Percentiles rank a stretch among this genome's conserved stretches.
These are phyloP conservation scores for Diutina mesorugosa DNA, from an alignment of 1,139 yeast genomes.

Conservation along the genomic window DNA sequence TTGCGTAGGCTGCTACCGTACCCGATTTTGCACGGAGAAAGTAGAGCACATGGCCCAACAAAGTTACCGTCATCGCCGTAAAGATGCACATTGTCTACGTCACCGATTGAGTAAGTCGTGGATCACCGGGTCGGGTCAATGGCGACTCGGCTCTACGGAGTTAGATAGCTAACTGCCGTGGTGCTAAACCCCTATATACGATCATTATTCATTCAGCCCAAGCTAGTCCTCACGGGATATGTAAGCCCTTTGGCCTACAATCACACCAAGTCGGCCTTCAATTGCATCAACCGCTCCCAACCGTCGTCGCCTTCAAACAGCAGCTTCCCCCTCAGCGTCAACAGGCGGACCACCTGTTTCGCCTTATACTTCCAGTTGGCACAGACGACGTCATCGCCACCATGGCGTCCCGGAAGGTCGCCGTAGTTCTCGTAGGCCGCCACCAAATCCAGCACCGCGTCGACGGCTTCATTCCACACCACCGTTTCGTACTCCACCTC, in stretches of 20 bases:
- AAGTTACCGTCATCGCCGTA: no score
- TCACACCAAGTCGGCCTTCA: neutral
- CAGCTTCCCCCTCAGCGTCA: conserved; percentile 68
- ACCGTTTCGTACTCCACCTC: conserved; percentile 49
- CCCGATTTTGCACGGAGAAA: no score
- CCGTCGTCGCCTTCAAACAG: conserved; percentile 76
- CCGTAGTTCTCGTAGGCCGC: conserved; percentile 87
- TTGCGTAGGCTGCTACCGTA: no score
- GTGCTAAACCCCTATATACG: neutral
- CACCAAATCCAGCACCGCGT: conserved; percentile 63
- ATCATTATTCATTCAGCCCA: neutral
- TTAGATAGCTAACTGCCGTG: no score
- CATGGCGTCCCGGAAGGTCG: conserved; percentile 72
- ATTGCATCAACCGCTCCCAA: conserved; percentile 49
- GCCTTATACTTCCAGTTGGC: conserved; percentile 88
- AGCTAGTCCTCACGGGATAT: neutral
- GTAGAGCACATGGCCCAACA: no score
- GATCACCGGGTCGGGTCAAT: no score
- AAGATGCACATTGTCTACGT: no score
- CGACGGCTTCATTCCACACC: conserved; percentile 73
- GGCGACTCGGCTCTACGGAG: no score
- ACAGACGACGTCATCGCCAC: conserved; percentile 76
- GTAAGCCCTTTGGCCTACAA: neutral
- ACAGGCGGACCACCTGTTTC: conserved; percentile 53
- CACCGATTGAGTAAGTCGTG: no score